Base-by-base conservation (phyloP, 495 filamentous ascomycete species). In the Penicillium lagena region DNA sequence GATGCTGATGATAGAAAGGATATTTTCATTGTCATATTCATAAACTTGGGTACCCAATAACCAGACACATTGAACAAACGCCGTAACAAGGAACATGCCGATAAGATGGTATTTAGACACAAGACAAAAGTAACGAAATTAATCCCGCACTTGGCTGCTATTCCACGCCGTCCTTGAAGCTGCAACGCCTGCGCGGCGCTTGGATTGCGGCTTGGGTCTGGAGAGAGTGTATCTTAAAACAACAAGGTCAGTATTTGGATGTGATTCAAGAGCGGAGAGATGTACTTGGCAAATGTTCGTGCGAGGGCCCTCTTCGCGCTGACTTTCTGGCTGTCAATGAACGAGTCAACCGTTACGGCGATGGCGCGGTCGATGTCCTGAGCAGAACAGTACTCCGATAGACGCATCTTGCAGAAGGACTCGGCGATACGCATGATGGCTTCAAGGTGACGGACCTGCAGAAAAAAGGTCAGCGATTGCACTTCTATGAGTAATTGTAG, bases 281-380 rank as follows among this genome's bases (percentile, higher is more conserved):
- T 12, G 51, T 96, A 99, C 78, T 99, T 99, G 47, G 94, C 90
- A 79, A 99, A 99, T 12, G 94, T 90, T 46, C 94, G 76, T 9
- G 88, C 88, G 42, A 99, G 79, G 28, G 93, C 90, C 77, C 96
- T 96, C 82, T 97, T 99, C 70, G 86, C 90, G 72, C 85, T 90
- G 54, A 97, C 83, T 71, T 99, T 99, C 66, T 99, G 94, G 48
- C 85, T 90, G 47, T 89, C 87, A 27, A 99, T 87, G 63, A 99
- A 99, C 14, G 83, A 89, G 39, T 99, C 91, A 9, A 99, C 89
- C 1, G 93, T 94, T 11, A 97, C 94, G 7, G 90, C 90, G 55
- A 99, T 97, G 38, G 93, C 94, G 43, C 93, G 85, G 66, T 99
- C 94, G 47, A 99, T 95, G 59, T 99, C 94, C 46, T 83, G 79